Base-by-base conservation (phyloP, 169 alveolate species). In the Babesia gibsoni region DNA sequence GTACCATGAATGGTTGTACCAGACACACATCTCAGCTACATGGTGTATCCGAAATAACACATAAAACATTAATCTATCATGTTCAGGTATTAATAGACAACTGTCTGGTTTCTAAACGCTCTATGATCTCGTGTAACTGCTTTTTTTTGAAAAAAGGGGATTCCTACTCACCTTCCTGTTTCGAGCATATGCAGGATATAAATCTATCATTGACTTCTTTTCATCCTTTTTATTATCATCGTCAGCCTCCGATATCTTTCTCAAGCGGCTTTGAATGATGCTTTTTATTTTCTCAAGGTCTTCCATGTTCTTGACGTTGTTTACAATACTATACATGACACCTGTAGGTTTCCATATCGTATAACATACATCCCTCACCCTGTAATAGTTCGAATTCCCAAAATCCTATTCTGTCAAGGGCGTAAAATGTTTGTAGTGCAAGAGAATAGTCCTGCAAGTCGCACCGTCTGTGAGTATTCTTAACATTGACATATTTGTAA, bases 81-180 rank as follows among this genome's bases (percentile, higher is more conserved):
- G n/a, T n/a, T n/a, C n/a, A n/a, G n/a, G n/a, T n/a, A n/a, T n/a
- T n/a, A n/a, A n/a, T n/a, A n/a, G n/a, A n/a, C n/a, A n/a, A n/a
- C 10, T 16, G 46, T 39, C 36, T 8, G 1, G 6, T 23, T 22
- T 61, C 59, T 29, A 61, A 58, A 5, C 20, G 45, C 18, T 61
- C 58, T 0, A 37, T 36, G 23, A 61, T 61, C 6, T 61, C 59
- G 1, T 29, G 56, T 2, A 61, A 58, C 72, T 61, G 72, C 58
- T n/a, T 16, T 9, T 6, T 3, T n/a, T 5, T 61, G n/a, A n/a
- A n/a, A n/a, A n/a, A n/a, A n/a, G n/a, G n/a, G n/a, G n/a, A n/a
- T n/a, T n/a, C n/a, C n/a, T n/a, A n/a, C n/a, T n/a, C n/a, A n/a
- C n/a, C n/a, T n/a, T n/a, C n/a, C n/a, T n/a, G n/a, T n/a, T n/a